These are phyloP conservation scores for Rutstroemia sydowiana DNA, from an alignment of 2,329 filamentous ascomycete species.

Conservation along the genomic window DNA sequence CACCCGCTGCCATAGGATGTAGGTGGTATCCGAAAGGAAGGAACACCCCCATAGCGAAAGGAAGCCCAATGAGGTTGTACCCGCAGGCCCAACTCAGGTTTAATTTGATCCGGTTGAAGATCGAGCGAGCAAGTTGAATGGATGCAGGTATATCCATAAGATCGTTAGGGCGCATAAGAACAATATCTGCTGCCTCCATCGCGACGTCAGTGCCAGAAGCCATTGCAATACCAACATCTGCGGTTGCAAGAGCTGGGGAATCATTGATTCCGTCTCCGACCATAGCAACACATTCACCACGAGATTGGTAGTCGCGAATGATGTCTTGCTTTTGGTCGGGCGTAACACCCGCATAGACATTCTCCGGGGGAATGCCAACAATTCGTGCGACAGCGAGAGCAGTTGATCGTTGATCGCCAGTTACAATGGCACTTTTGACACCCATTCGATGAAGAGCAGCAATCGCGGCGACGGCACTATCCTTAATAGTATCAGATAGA, in stretches of 20 bases:
- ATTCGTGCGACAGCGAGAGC: slow-evolving; percentile 75
- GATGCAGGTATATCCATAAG: slow-evolving; percentile 88
- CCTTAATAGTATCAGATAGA: slow-evolving; percentile 86
- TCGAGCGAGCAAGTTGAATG: slow-evolving; percentile 71
- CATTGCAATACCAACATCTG: slow-evolving; percentile 89
- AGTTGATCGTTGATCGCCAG: slow-evolving; percentile 80
- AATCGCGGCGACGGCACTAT: slow-evolving; percentile 73
- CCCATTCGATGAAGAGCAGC: slow-evolving; percentile 77
- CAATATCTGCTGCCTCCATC: slow-evolving; percentile 93
- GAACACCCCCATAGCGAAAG: slow-evolving; percentile 96
- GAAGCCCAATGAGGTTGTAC: slow-evolving; percentile 86
- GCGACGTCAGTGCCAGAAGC: slow-evolving; percentile 90
- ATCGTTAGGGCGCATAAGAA: slow-evolving; percentile 88
- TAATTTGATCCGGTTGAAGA: slow-evolving; percentile 88
- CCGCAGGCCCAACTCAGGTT: slow-evolving; percentile 89
- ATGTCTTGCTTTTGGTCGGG: slow-evolving; percentile 89
- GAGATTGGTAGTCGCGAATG: slow-evolving; percentile 65
- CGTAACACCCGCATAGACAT: slow-evolving; percentile 81
- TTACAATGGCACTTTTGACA: slow-evolving; percentile 84
- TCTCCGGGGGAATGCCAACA: slow-evolving; percentile 68
- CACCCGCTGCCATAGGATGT: slow-evolving; percentile 89
- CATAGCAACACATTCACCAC: slow-evolving; percentile 82
- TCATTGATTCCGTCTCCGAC: slow-evolving; percentile 98
- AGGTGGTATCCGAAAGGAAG: slow-evolving; percentile 80
- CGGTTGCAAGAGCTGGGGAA: slow-evolving; percentile 86